Evolutionary conservation across 371 early-diverging fungal species (phyloP).

Genomic region (Mortierella sp.): DNA sequence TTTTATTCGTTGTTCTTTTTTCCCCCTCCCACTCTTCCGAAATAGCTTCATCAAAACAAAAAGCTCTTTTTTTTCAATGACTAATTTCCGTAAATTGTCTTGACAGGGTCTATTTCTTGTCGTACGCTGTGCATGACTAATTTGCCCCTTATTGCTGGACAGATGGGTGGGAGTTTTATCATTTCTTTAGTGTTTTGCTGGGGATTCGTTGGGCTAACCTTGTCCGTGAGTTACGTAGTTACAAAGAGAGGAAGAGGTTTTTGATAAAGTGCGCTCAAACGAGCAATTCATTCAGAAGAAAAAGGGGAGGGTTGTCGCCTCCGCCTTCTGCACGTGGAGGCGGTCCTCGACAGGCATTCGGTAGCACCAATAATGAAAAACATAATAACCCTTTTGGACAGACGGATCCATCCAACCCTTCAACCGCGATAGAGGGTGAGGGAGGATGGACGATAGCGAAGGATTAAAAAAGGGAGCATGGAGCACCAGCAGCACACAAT

Average conservation of each 20-base stretch:
- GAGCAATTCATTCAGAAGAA: not conserved
- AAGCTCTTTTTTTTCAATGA: not conserved
- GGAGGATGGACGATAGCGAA: not conserved
- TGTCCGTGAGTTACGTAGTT: too few species aligned
- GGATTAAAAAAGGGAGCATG: not conserved
- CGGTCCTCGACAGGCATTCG: not conserved
- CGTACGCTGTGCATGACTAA: too few species aligned
- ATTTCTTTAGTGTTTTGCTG: too few species aligned
- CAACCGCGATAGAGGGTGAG: not conserved
- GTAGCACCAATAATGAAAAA: not conserved
- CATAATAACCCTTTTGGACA: not conserved
- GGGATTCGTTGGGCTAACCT: too few species aligned
- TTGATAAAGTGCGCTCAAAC: not conserved
- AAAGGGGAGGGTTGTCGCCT: not conserved
- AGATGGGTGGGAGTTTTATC: too few species aligned
- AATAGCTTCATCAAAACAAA: not conserved
- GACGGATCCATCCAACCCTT: not conserved
- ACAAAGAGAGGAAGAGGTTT: not conserved
- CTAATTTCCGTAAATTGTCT: too few species aligned
- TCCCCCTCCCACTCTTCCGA: conserved; percentile 1
- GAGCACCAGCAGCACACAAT: not conserved
- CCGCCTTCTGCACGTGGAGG: conserved; percentile 10
- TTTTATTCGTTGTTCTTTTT: not conserved
- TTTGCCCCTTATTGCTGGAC: too few species aligned
- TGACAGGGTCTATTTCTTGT: too few species aligned